A percentile compares a stretch with the other conserved stretches of the same genome.
Evolutionary conservation across 257 asterid species (phyloP).

Genomic region (Gynochthodes officinalis): DNA sequence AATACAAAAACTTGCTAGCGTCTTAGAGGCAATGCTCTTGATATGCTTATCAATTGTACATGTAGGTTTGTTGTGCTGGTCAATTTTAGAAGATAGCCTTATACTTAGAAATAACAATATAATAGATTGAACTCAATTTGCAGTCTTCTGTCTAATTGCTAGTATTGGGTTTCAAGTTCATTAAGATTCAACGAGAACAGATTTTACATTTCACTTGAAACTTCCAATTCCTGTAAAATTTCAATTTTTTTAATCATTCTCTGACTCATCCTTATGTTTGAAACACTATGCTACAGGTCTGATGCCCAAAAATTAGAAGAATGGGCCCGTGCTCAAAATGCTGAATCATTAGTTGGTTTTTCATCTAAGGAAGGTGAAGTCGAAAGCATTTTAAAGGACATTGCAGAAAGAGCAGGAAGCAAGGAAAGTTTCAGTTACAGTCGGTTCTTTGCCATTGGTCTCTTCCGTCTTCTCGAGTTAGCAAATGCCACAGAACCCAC

Average conservation of each 20-base stretch:
- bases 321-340: constrained; percentile 76
- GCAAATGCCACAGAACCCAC: constrained; percentile 85
- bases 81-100: not conserved
- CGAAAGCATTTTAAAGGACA: constrained; percentile 66
- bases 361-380: constrained; percentile 81
- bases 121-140: not conserved
- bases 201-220: not conserved
- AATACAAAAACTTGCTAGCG: not conserved
- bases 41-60: not conserved
- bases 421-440: constrained; percentile 72
- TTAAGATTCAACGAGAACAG: not conserved
- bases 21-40: not conserved
- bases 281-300: constrained; percentile 34
- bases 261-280: not conserved
- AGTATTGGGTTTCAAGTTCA: not conserved
- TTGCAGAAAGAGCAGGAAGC: constrained; percentile 77
- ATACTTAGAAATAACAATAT: not conserved
- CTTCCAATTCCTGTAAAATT: not conserved
- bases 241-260: not conserved
- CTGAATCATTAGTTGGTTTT: constrained; percentile 67
- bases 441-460: constrained; percentile 92
- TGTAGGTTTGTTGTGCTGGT: not conserved
- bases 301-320: constrained; percentile 92
- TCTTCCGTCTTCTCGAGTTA: constrained; percentile 89
- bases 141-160: not conserved